Base-by-base conservation (phyloP, 108 stramenopile genomes). In the Asterionellopsis glacialis region DNA sequence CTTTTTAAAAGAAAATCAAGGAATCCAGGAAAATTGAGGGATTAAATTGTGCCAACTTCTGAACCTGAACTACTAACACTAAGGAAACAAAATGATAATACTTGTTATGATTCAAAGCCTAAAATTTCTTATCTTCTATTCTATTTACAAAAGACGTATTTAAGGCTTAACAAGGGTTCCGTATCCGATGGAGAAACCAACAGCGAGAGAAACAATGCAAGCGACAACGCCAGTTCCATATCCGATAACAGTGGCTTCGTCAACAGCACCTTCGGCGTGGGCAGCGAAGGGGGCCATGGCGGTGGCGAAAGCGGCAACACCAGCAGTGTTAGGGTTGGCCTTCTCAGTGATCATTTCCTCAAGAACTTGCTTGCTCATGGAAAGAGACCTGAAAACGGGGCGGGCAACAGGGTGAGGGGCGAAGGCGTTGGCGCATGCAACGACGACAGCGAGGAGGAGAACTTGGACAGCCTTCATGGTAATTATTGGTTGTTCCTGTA, bases 121-220 rank as follows among this genome's bases (percentile, higher is more conserved):
- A 33, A 33, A 33, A 5, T 33, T 33, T 33, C 33, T 33, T 33
- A 33, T 2, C 33, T 33, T 33, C 33, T 33, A 33, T 33, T 2
- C 2, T 33, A 33, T 5, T n/a, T n/a, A 33, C 33, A 33, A 33
- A 33, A 33, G 33, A 33, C 11, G 22, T 55, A 67, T 77, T 87
- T 87, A 90, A 73, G 77, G 89, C 85, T 90, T 90, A 64, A 80
- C 83, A 70, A 90, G 85, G 59, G 89, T 90, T 77, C 89, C 89
- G 68, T 91, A 91, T 75, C 90, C 90, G 66, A 91, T 91, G 73
- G 86, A 75, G 74, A 91, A 91, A 57, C 90, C 90, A 73, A 91
- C 90, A 47, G 90, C 90, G 26, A 91, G 71, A 27, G 84, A 85
- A 55, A 91, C 90, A 68, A 91, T 82, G 63, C 90, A 91, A 11